phyloP scores from a whole-genome alignment of 148 eudicot species.

The Rheum nobile region DNA sequence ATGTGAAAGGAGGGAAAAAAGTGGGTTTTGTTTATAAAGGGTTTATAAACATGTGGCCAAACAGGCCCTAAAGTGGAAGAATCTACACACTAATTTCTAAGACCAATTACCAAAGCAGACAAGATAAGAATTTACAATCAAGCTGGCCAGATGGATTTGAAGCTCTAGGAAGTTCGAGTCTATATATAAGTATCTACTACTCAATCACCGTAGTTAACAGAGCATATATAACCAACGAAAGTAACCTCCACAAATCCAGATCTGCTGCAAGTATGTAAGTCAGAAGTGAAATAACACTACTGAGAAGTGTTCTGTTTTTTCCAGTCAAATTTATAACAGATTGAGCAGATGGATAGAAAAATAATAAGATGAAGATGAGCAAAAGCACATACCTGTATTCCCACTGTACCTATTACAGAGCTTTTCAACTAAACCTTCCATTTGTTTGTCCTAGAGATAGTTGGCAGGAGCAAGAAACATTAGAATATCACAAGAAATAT shows the following conservation, averaged over 20 bases:
- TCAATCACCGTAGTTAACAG: background rate
- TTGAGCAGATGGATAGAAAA: background rate
- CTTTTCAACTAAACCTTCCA: constrained; percentile 97
- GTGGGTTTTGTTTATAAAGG: no score
- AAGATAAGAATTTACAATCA: background rate
- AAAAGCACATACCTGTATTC: constrained; percentile 50
- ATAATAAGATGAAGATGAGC: background rate
- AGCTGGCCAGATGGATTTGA: background rate
- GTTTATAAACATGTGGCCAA: no score
- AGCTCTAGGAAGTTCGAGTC: background rate
- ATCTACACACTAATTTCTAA: background rate
- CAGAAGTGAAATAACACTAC: background rate
- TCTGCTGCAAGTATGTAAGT: background rate
- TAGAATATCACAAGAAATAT: constrained; percentile 4
- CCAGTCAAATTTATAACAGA: background rate
- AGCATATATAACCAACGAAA: background rate
- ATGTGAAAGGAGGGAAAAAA: no score
- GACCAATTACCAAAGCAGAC: background rate
- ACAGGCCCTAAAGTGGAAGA: background rate
- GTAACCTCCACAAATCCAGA: background rate
- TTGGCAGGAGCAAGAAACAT: background rate
- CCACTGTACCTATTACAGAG: constrained; percentile 88
- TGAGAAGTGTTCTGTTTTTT: background rate
- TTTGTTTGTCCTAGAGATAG: constrained; percentile 78
- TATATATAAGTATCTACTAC: background rate